Evolutionary conservation across 345 rosid genomes (phyloP).

Genomic region (Gossypium anomalum): DNA sequence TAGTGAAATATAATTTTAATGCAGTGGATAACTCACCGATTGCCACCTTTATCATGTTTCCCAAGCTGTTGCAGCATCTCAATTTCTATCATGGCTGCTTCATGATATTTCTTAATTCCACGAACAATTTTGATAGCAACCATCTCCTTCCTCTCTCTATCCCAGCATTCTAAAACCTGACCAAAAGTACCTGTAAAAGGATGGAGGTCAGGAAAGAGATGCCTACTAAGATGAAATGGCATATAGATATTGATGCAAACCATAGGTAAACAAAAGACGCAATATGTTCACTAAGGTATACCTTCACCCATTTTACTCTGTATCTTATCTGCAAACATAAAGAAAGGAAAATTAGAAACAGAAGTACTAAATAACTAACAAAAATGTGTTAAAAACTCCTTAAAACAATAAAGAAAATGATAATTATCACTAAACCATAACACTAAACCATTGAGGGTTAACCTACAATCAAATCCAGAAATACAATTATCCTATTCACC

Average conservation of each 20-base stretch:
- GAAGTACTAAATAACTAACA: neutral
- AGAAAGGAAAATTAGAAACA: constrained; percentile 8
- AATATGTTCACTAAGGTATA: constrained; percentile 2
- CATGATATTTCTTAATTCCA: constrained; percentile 70
- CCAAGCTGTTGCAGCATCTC: constrained; percentile 72
- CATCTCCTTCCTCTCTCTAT: constrained; percentile 61
- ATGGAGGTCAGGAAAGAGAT: neutral
- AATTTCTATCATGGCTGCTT: constrained; percentile 93
- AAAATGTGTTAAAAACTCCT: neutral
- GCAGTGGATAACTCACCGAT: constrained; percentile 45
- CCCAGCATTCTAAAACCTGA: constrained; percentile 87
- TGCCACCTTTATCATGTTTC: constrained; percentile 70
- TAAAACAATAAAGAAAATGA: neutral
- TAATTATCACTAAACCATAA: neutral
- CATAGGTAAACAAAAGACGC: neutral
- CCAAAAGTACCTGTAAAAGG: constrained; percentile 61
- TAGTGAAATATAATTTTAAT: constrained; percentile 12
- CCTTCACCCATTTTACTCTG: constrained; percentile 91
- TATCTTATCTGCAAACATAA: constrained; percentile 56
- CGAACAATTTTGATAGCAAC: constrained; percentile 89
- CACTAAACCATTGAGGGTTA: neutral
- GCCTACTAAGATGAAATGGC: neutral
- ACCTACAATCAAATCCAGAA: neutral
- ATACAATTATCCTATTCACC: neutral
- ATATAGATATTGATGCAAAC: constrained; percentile 18